These are phyloP conservation scores for Aureococcus anophagefferens DNA, from an alignment of 108 stramenopile species.

Conservation along the genomic window DNA sequence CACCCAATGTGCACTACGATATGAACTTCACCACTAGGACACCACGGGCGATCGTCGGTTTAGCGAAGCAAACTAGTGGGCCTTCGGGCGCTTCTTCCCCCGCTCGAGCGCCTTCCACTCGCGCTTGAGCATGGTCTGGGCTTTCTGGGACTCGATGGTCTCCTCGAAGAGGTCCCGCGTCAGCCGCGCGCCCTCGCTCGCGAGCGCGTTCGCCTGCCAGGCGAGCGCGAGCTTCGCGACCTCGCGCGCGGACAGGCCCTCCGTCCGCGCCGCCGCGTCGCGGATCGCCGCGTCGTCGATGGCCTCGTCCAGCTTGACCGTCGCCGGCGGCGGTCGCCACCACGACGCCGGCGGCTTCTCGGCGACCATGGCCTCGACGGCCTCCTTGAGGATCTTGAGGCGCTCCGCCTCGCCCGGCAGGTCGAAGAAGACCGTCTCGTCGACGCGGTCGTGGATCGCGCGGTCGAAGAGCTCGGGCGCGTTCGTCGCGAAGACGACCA, in stretches of 20 bases:
- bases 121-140: too few species aligned
- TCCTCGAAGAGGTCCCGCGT: too few species aligned
- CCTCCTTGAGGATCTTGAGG: conserved; percentile 78
- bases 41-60: too few species aligned
- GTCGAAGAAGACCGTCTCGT: conserved; percentile 95
- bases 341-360: not conserved
- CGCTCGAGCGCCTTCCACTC: too few species aligned
- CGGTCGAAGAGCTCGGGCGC: conserved; percentile 93
- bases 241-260: conserved; percentile 89
- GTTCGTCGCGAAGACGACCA: conserved; percentile 99
- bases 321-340: too few species aligned
- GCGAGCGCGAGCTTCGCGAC: conserved; percentile 97
- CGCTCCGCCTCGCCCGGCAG: conserved; percentile 79
- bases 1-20: too few species aligned
- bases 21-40: too few species aligned
- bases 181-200: too few species aligned
- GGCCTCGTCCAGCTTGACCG: conserved; percentile 35
- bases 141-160: too few species aligned
- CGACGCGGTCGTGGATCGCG: conserved; percentile 95
- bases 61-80: too few species aligned
- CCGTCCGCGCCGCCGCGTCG: conserved; percentile 30
- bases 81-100: too few species aligned
- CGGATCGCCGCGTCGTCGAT: conserved; percentile 41
- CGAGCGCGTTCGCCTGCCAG: conserved; percentile 96
- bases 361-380: conserved; percentile 65